Base-by-base conservation (phyloP, 176 grass and related monocot species). In the Oryza brachyantha region DNA sequence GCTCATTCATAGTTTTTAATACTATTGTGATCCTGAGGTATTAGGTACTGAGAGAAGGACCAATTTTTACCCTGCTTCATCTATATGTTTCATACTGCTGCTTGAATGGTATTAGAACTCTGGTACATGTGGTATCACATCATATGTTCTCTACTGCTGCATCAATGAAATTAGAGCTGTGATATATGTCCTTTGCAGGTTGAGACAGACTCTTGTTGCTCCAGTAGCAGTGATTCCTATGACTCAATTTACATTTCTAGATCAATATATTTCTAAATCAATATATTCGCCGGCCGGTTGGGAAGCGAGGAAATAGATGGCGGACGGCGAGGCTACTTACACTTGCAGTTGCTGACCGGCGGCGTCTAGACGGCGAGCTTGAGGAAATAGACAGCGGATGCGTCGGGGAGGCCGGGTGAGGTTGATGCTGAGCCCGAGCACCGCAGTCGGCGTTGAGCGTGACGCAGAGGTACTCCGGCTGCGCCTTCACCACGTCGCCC, bases 151-250 rank as follows among this genome's bases (percentile, higher is more conserved):
- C 8, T 24, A 24, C 52, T 2, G 52, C n/a, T 24, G 21, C 52
- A 24, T 52, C 1, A 46, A 46, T 24, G 32, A 48, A 67, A 12
- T 61, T 57, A 19, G 25, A 58, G 43, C 48, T 12, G 14, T 86
- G 70, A 83, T 22, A 19, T 59, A 7, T 38, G 14, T 22, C 7
- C 27, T 86, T 75, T 83, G 70, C 75, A 90, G 88, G 70, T 26
- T 0, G 63, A 61, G 3, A 34, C 19, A 9, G 80, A 70, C 19
- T 5, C 21, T 12, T 83, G 34, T 65, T 14, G 26, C 29, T 80
- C 37, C 31, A 74, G 64, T 35, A 77, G 70, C 70, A 79, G 41
- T 6, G 84, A 84, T 70, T 86, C 41, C n/a, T 16, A 80, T 60
- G 24, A 26, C 48, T 57, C 12, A 2, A 3, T 28, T 29, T 13